Evolutionary conservation across 495 filamentous ascomycete genomes (phyloP).

Genomic region (Podospora comata): DNA sequence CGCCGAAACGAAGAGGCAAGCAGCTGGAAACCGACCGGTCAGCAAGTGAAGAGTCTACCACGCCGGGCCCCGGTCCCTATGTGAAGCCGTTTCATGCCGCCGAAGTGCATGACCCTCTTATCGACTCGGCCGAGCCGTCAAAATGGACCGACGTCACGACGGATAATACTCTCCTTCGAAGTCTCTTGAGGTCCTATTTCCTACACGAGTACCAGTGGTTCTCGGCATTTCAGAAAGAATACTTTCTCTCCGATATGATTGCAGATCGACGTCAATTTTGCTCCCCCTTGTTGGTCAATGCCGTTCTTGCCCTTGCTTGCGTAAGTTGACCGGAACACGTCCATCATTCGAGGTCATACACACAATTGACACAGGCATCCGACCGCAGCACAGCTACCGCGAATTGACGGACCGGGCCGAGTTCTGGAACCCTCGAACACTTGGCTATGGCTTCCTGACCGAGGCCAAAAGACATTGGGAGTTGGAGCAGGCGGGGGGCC

Average conservation of each 20-base stretch:
- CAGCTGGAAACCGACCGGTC: not conserved
- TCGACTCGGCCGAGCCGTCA: constrained; percentile 23
- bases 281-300: constrained; percentile 33
- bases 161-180: constrained; percentile 27
- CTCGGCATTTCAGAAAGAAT: constrained; percentile 29
- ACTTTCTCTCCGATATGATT: constrained; percentile 30
- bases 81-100: constrained; percentile 32
- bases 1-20: not conserved
- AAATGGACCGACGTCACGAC: constrained; percentile 30
- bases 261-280: constrained; percentile 25
- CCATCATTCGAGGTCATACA: not conserved
- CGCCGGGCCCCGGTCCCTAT: constrained; percentile 18
- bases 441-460: constrained; percentile 37
- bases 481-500: constrained; percentile 23
- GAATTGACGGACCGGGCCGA: constrained; percentile 25
- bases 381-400: constrained; percentile 4
- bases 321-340: constrained; percentile 22
- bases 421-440: constrained; percentile 36
- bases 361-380: not conserved
- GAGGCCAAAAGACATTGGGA: constrained; percentile 42
- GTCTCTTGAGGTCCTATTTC: constrained; percentile 27
- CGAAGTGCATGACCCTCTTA: constrained; percentile 26
- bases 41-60: not conserved
- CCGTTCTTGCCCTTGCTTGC: constrained; percentile 31
- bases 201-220: constrained; percentile 31